Evolutionary conservation across 208 protist species (phyloP).

Genomic region (Strigomonas culicis): DNA sequence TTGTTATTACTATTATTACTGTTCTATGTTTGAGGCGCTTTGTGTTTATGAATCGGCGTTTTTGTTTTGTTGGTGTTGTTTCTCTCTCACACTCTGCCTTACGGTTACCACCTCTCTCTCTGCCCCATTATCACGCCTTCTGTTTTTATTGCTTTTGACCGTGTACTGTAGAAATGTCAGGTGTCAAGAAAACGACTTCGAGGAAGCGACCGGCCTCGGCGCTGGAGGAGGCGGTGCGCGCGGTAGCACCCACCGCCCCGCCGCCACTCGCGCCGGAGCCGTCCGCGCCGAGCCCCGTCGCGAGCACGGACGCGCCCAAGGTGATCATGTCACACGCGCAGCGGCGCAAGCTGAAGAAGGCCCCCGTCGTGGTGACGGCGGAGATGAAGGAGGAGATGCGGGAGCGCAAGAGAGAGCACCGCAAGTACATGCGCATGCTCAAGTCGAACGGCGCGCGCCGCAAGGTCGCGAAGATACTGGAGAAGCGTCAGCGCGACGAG

Average conservation of each 20-base stretch:
- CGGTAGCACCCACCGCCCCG: no score
- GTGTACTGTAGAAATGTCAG: constrained; percentile 1
- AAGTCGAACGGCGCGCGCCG: constrained; percentile 86
- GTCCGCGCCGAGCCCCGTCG: background rate
- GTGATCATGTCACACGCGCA: constrained; percentile 77
- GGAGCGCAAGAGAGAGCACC: constrained; percentile 76
- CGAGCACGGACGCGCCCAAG: constrained; percentile 22
- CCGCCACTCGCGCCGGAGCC: background rate
- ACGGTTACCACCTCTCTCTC: background rate
- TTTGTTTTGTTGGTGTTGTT: background rate
- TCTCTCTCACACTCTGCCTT: background rate
- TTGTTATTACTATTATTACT: no score
- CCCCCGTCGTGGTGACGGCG: constrained; percentile 61
- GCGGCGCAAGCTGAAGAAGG: constrained; percentile 73
- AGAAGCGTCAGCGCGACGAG: constrained; percentile 71
- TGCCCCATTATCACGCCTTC: no score
- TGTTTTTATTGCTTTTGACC: constrained; percentile 3
- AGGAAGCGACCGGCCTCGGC: no score
- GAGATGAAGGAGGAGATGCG: constrained; percentile 76
- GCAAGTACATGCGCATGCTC: constrained; percentile 79
- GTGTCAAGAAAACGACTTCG: background rate
- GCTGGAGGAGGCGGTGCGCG: no score
- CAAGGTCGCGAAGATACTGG: constrained; percentile 65
- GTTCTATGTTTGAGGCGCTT: background rate
- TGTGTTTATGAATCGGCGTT: background rate